Base-by-base conservation (phyloP, 2,329 filamentous ascomycete genomes). In the Ophiocordyceps unilateralis region DNA sequence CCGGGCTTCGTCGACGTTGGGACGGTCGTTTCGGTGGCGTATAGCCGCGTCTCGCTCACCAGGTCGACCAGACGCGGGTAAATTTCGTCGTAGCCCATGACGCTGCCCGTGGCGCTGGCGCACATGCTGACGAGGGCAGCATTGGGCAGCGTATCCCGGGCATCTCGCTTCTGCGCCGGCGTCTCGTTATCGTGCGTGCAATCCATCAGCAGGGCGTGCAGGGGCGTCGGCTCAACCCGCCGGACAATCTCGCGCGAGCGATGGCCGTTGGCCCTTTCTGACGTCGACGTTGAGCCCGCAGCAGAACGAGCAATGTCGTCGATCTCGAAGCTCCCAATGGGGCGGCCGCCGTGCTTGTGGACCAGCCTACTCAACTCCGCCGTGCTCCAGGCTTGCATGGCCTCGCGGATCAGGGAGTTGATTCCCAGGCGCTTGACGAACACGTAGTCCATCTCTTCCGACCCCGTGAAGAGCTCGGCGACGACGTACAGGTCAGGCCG, bases 121-220 rank as follows among this genome's bases (percentile, higher is more conserved):
- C 93, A 98, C 88, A 98, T 95, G 56, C 81, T 83, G 32, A 96
- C 89, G 4, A 98, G 70, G 5, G 91, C 91, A 41, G 89, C 88
- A 55, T 93, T 96, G 8, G 93, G 84, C 10, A 98, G 70, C 0
- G 91, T 96, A 57, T 98, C 93, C 46, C 87, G 77, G 42, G 88
- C 88, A 58, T 95, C 88, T 36, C 93, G 76, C 62, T 95, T 95
- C 61, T 98, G 89, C 1, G 89, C 85, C 1, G 91, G 91, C 2
- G 86, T 83, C 63, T 98, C 89, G 53, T 98, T 98, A 64, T 98
- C 91, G 59, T 98, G 91, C 0, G 93, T 98, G 61, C 93, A 98
- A 58, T 98, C 93, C 87, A 96, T 96, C 62, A 98, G 95, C 1
- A 98, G 67, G 1, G 89, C 91, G 50, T 94, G 88, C 0, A 96